Conservation (phyloP, 495 filamentous ascomycete genomes). For the Penicillium malachiteum region DNA sequence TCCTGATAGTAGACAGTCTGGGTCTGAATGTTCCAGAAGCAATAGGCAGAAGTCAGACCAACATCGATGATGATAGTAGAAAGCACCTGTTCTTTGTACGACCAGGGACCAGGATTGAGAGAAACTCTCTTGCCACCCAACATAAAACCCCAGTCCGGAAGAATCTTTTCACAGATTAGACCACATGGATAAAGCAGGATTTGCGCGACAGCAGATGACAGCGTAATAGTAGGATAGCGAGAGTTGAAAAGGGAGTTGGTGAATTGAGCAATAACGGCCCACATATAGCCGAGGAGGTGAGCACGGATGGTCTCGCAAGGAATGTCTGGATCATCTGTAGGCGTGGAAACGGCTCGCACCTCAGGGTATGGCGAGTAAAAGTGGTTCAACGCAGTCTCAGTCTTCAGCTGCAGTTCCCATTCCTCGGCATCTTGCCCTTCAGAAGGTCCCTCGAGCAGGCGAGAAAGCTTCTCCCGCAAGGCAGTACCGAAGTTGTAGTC, state of each 20-base stretch:
- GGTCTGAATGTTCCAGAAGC: constrained; percentile 1
- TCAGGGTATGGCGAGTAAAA: constrained; percentile 1
- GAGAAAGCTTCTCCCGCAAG: neutral
- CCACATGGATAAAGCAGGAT: neutral
- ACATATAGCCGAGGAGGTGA: neutral
- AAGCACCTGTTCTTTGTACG: neutral
- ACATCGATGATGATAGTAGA: neutral
- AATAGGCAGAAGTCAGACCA: constrained; percentile 1
- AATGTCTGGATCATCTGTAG: neutral
- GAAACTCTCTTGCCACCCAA: neutral
- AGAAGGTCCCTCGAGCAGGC: neutral
- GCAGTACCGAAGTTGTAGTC: neutral
- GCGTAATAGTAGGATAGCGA: neutral
- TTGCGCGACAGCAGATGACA: neutral
- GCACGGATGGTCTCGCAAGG: neutral
- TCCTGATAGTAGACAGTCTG: neutral
- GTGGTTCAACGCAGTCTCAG: neutral
- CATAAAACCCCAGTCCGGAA: neutral
- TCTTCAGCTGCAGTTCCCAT: constrained; percentile 1
- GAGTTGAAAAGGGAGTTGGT: neutral
- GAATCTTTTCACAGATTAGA: neutral
- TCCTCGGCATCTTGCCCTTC: neutral
- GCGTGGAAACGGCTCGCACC: neutral
- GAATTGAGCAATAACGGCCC: neutral
- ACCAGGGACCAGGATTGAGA: neutral